phyloP scores from a whole-genome alignment of 2,329 filamentous ascomycete species.

The Curvularia spicifera region DNA sequence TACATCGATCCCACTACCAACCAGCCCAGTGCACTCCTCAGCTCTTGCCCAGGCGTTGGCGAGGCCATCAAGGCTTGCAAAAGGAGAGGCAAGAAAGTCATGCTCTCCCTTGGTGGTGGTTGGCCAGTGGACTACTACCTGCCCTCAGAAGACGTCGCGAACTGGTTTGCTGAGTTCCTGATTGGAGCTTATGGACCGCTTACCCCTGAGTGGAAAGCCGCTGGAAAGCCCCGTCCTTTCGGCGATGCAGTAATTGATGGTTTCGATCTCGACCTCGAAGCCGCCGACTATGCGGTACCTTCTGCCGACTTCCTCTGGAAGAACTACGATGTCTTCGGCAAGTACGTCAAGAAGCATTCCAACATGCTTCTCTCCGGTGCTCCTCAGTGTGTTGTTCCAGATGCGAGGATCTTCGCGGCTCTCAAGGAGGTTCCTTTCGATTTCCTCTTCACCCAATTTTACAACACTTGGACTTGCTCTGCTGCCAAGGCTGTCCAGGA shows the following conservation, averaged over 20 bases:
- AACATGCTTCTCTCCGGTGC: slow-evolving; percentile 60
- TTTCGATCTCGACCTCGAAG: slow-evolving; percentile 60
- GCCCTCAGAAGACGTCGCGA: slow-evolving; percentile 48
- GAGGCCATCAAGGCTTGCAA: slow-evolving; percentile 43
- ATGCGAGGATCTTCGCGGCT: slow-evolving; percentile 54
- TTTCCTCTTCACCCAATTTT: slow-evolving; percentile 63
- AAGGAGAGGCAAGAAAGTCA: slow-evolving; percentile 45
- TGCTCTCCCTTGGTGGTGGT: slow-evolving; percentile 58
- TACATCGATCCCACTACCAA: slow-evolving; percentile 44
- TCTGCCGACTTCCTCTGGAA: slow-evolving; percentile 35
- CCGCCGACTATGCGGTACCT: slow-evolving; percentile 26
- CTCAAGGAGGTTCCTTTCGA: slow-evolving; percentile 57
- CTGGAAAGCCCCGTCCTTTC: slow-evolving; percentile 55
- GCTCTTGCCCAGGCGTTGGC: slow-evolving; percentile 42
- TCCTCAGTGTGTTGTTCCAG: slow-evolving; percentile 60
- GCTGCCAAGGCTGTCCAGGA: slow-evolving; percentile 51
- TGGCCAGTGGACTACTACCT: slow-evolving; percentile 53
- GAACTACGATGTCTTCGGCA: slow-evolving; percentile 58
- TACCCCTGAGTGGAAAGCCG: slow-evolving; percentile 37
- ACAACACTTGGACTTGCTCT: slow-evolving; percentile 61
- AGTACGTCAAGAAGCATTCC: slow-evolving; percentile 52
- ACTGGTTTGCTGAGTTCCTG: slow-evolving; percentile 58
- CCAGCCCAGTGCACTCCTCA: slow-evolving; percentile 4
- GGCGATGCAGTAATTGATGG: slow-evolving; percentile 57
- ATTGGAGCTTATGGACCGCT: slow-evolving; percentile 59